Evolutionary conservation across 2,329 filamentous ascomycete genomes (phyloP).

Genomic region (Dactylellina parvicollis): DNA sequence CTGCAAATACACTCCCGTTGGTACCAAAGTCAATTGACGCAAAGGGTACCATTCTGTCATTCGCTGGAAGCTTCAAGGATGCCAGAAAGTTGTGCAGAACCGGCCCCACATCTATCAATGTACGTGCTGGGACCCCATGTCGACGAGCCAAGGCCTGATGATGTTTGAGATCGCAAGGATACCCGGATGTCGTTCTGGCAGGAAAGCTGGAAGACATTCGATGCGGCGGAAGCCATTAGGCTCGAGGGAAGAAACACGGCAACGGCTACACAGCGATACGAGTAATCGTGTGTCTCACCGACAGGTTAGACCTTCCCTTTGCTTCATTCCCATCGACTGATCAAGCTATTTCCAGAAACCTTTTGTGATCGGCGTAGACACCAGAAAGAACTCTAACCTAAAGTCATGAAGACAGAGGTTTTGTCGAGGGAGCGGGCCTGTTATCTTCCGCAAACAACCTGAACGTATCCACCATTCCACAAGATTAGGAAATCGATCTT

Average conservation of each 20-base stretch:
- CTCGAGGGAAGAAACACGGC: constrained; percentile 11
- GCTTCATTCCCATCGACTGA: not conserved
- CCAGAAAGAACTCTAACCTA: constrained; percentile 27
- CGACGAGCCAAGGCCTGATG: constrained; percentile 21
- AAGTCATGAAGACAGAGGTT: not conserved
- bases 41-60: constrained; percentile 39
- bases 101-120: constrained; percentile 45
- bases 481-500: constrained; percentile 44
- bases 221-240: constrained; percentile 2
- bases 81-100: constrained; percentile 9
- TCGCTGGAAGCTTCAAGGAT: constrained; percentile 37
- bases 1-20: constrained; percentile 43
- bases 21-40: constrained; percentile 52
- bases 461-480: constrained; percentile 28
- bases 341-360: constrained; percentile 23
- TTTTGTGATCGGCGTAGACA: constrained; percentile 12
- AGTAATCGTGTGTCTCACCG: constrained; percentile 3
- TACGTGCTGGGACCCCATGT: constrained; percentile 26
- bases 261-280: constrained; percentile 11
- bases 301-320: constrained; percentile 45
- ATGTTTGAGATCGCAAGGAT: constrained; percentile 28
- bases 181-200: not conserved
- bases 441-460: constrained; percentile 51
- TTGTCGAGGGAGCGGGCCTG: constrained; percentile 14
- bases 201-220: constrained; percentile 2